Evolutionary conservation across 2,329 filamentous ascomycete genomes (phyloP).

Genomic region (Penicillium psychrosexuale): DNA sequence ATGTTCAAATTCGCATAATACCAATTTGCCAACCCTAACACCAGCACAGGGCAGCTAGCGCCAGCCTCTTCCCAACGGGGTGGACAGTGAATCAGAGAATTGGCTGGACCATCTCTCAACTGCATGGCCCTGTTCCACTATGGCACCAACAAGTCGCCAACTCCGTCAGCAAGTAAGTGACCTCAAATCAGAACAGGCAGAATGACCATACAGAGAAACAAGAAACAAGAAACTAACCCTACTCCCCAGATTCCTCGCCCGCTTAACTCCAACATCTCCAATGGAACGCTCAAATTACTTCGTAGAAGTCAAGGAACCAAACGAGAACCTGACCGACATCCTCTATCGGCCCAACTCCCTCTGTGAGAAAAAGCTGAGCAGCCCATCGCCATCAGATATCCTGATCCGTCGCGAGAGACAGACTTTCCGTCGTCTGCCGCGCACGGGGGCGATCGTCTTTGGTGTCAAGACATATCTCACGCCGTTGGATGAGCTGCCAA

Average conservation of each 20-base stretch:
- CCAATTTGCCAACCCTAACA: neutral
- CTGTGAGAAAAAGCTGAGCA: constrained; percentile 36
- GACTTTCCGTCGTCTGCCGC: constrained; percentile 48
- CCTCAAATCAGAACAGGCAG: neutral
- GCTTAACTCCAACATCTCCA: constrained; percentile 42
- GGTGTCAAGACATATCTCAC: constrained; percentile 50
- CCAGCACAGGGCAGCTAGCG: constrained; percentile 45
- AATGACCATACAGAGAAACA: neutral
- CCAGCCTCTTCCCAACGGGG: constrained; percentile 53
- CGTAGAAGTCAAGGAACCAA: constrained; percentile 46
- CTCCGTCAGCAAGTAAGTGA: constrained; percentile 43
- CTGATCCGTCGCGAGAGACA: constrained; percentile 51
- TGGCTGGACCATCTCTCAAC: constrained; percentile 47
- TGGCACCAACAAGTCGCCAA: constrained; percentile 50
- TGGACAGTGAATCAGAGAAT: constrained; percentile 51
- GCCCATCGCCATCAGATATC: constrained; percentile 41
- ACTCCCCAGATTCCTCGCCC: constrained; percentile 43
- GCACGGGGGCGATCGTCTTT: constrained; percentile 48
- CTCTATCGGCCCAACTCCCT: constrained; percentile 46
- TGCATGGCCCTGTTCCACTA: constrained; percentile 48
- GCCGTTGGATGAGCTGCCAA: constrained; percentile 40
- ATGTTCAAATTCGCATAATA: constrained; percentile 16
- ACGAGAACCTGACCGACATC: constrained; percentile 39
- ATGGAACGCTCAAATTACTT: constrained; percentile 53
- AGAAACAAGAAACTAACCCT: neutral